These are phyloP conservation scores for Solanum microdontum DNA, from an alignment of 257 asterid genomes.

Conservation along the genomic window DNA sequence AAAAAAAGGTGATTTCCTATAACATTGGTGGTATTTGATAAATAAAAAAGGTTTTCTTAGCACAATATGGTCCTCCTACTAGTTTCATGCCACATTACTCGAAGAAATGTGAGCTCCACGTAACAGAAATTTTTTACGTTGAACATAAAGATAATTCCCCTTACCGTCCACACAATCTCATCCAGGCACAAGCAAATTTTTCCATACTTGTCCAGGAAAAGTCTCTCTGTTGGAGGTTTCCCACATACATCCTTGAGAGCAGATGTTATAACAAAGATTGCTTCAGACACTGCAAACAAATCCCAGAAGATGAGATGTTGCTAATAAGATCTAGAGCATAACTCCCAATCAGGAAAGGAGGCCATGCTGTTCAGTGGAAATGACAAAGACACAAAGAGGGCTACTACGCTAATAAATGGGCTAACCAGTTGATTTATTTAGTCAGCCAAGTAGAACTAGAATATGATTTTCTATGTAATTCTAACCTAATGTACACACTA, in stretches of 20 bases:
- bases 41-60: neutral
- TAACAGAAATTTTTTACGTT: neutral
- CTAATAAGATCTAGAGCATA: neutral
- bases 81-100: neutral
- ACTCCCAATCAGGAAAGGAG: neutral
- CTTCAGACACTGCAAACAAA: constrained; percentile 60
- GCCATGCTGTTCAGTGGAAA: neutral
- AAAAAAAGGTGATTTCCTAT: neutral
- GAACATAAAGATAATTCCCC: neutral
- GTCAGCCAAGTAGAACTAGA: neutral
- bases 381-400: neutral
- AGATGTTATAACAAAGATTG: constrained; percentile 75
- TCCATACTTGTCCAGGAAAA: constrained; percentile 91
- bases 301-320: neutral
- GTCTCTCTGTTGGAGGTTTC: constrained; percentile 82
- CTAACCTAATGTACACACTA: neutral
- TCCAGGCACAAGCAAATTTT: constrained; percentile 92
- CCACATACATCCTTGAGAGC: constrained; percentile 94
- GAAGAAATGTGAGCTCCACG: neutral
- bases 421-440: neutral
- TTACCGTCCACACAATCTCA: constrained; percentile 96
- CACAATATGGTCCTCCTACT: neutral
- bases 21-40: neutral
- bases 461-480: neutral
- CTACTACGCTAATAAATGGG: neutral